These are phyloP conservation scores for Auriscalpium orientale DNA, from an alignment of 768 basidiomycete genomes.

Conservation along the genomic window DNA sequence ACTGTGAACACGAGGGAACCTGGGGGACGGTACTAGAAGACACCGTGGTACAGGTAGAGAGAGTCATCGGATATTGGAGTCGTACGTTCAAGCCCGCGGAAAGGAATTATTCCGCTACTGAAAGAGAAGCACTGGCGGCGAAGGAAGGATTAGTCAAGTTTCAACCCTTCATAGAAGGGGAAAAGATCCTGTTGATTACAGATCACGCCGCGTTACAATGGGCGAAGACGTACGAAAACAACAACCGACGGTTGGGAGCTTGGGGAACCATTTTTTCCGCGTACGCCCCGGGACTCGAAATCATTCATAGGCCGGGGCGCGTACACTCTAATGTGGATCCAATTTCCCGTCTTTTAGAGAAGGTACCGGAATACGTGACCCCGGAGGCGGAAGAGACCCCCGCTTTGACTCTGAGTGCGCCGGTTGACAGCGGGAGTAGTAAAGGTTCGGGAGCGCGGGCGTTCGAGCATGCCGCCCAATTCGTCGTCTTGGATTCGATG, in stretches of 20 bases:
- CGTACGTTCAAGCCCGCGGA: constrained; percentile 9
- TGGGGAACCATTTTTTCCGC: constrained; percentile 29
- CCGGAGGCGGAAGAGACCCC: neutral
- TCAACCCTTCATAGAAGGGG: constrained; percentile 30
- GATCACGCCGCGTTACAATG: constrained; percentile 21
- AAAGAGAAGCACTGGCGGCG: constrained; percentile 30
- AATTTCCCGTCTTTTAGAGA: constrained; percentile 7
- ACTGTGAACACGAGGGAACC: neutral
- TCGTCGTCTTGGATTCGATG: no score
- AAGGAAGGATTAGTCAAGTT: constrained; percentile 33
- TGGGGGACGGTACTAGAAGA: constrained; percentile 11
- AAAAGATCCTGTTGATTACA: constrained; percentile 19
- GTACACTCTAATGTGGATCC: constrained; percentile 29
- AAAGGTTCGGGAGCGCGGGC: no score
- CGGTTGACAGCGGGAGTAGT: neutral
- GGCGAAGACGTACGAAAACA: constrained; percentile 19
- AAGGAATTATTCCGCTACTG: constrained; percentile 29
- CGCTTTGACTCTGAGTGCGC: neutral
- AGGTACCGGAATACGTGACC: neutral
- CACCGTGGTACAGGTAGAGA: constrained; percentile 14
- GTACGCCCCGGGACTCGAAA: constrained; percentile 21
- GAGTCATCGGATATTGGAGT: constrained; percentile 17
- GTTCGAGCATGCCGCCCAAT: neutral
- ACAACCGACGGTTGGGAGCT: constrained; percentile 18
- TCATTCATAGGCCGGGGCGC: constrained; percentile 26